A percentile compares a stretch with the other conserved stretches of the same genome.
Evolutionary conservation across 139 green algal genomes (phyloP).

Genomic region (Volvox africanus): DNA sequence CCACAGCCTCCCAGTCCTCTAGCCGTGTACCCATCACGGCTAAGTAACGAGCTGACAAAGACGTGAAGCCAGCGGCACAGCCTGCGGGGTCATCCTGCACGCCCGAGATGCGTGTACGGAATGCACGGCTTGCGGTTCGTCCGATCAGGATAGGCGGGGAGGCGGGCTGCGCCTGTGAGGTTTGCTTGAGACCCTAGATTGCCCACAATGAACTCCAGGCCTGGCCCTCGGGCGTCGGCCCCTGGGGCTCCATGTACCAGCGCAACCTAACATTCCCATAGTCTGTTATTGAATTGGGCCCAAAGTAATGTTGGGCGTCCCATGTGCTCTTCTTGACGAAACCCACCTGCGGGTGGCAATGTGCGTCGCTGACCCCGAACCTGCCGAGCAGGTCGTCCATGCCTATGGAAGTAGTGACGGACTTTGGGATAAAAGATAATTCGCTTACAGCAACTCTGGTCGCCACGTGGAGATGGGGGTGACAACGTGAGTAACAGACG

Average conservation of each 20-base stretch:
- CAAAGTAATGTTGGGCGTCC: neutral
- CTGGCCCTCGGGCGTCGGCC: too few relatives aligned
- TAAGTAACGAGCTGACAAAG: neutral
- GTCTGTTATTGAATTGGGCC: too few relatives aligned
- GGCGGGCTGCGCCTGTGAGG: too few relatives aligned
- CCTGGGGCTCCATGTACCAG: too few relatives aligned
- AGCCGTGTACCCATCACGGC: slow-evolving; percentile 55
- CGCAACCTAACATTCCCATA: too few relatives aligned
- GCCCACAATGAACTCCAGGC: too few relatives aligned
- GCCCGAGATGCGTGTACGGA: neutral
- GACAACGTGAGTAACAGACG: neutral
- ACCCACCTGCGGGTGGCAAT: slow-evolving; percentile 55
- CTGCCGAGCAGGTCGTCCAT: neutral
- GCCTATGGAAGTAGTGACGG: neutral
- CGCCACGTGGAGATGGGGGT: too few relatives aligned
- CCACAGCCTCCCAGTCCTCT: slow-evolving; percentile 58
- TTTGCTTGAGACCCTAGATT: neutral
- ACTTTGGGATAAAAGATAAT: too few relatives aligned
- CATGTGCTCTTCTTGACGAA: neutral
- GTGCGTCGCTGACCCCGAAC: slow-evolving; percentile 43
- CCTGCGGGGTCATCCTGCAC: neutral
- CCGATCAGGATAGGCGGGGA: neutral
- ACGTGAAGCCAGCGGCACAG: neutral
- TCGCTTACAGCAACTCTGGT: neutral
- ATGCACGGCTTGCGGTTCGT: neutral